phyloP scores from a whole-genome alignment of 352 stramenopile genomes.

The Phytophthora fragariaefolia region DNA sequence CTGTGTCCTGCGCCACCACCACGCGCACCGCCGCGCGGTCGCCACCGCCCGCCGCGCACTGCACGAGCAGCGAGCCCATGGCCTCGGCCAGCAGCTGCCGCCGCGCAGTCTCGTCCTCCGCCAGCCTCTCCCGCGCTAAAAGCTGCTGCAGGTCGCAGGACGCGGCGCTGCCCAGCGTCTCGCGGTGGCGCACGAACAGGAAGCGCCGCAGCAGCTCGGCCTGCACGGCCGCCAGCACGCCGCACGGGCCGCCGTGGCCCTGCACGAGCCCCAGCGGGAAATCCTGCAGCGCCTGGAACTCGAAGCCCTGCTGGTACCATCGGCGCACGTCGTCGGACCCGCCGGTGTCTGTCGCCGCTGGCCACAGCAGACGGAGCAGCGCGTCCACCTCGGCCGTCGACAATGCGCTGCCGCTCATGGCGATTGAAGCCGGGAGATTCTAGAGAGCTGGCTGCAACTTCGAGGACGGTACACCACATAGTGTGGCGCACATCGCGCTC shows the following conservation, averaged over 20 bases:
- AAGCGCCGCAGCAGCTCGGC: conserved; percentile 69
- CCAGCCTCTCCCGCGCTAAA: conserved; percentile 13
- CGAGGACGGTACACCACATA: background rate
- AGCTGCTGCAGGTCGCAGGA: conserved; percentile 23
- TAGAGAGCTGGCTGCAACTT: conserved; percentile 4
- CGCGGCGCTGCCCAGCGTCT: background rate
- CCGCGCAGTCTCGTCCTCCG: conserved; percentile 15
- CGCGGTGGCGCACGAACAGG: conserved; percentile 46
- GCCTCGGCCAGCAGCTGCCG: conserved; percentile 37
- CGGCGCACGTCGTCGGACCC: conserved; percentile 45
- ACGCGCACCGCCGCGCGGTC: conserved; percentile 28
- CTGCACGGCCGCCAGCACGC: conserved; percentile 82
- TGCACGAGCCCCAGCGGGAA: conserved; percentile 80
- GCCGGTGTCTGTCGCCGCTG: conserved; percentile 19
- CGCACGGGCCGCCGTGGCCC: conserved; percentile 79
- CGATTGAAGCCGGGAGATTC: background rate
- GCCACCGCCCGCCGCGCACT: conserved; percentile 19
- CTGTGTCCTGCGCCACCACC: conserved; percentile 27
- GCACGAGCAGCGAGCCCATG: conserved; percentile 42
- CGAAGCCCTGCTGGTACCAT: conserved; percentile 69
- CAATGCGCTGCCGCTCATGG: conserved; percentile 27
- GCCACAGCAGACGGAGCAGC: conserved; percentile 56
- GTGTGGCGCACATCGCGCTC: conserved; percentile 7
- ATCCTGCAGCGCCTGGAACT: conserved; percentile 34
- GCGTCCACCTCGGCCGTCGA: conserved; percentile 14